phyloP scores from a whole-genome alignment of 2,329 filamentous ascomycete genomes.

The Dactylonectria macrodidyma region DNA sequence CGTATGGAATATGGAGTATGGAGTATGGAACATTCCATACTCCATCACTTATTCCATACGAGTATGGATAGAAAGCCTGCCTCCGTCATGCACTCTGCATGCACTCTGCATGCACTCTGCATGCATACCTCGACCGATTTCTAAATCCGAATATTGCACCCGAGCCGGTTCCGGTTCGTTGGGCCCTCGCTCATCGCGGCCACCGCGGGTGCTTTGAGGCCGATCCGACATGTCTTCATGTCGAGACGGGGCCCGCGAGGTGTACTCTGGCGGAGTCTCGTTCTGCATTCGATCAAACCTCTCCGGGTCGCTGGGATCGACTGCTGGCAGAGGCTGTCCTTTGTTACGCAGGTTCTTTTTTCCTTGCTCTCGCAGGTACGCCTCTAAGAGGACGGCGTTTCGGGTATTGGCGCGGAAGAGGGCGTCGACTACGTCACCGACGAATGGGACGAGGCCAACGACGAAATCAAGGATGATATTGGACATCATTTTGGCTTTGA shows the following conservation, averaged over 20 bases:
- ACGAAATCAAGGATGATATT: slow-evolving; percentile 84
- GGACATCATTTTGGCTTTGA: slow-evolving; percentile 82
- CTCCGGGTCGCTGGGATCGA: slow-evolving; percentile 68
- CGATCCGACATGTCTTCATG: no score
- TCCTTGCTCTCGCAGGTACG: slow-evolving; percentile 78
- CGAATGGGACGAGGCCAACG: slow-evolving; percentile 80
- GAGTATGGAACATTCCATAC: no score
- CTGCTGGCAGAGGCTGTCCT: slow-evolving; percentile 61
- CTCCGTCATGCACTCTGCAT: no score
- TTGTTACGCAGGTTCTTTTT: slow-evolving; percentile 67
- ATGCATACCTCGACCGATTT: slow-evolving; percentile 5
- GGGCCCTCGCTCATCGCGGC: no score
- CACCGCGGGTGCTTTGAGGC: no score
- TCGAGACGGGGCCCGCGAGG: slow-evolving; percentile 47
- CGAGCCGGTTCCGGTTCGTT: no score
- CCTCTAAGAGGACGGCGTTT: slow-evolving; percentile 80
- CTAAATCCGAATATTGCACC: slow-evolving; percentile 39
- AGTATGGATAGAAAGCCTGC: no score
- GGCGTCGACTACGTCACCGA: slow-evolving; percentile 84
- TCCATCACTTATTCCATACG: no score
- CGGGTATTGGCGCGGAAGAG: slow-evolving; percentile 82
- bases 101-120: slow-evolving; percentile 2
- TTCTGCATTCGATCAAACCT: slow-evolving; percentile 62
- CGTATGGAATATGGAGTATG: no score
- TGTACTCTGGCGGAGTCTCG: slow-evolving; percentile 47